A percentile compares a stretch with the other conserved stretches of the same genome.
phyloP scores from a whole-genome alignment of 1,284 basidiomycete genomes.

The Boletus putidus region DNA sequence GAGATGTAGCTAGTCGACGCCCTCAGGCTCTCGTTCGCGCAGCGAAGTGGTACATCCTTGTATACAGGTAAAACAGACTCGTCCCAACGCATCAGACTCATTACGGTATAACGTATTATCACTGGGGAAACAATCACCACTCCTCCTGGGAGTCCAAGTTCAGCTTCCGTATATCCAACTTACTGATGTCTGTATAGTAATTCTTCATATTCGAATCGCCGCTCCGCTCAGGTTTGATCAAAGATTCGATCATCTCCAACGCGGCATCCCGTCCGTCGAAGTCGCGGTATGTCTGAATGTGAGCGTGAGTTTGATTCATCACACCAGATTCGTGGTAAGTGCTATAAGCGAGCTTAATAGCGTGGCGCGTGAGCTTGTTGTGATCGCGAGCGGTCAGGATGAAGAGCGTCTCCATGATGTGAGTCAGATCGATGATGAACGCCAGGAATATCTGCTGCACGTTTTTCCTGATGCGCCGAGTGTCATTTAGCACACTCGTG shows the following conservation, averaged over 20 bases:
- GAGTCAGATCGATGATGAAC: constrained; percentile 1
- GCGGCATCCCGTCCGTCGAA: not conserved
- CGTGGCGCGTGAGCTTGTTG: constrained; percentile 1
- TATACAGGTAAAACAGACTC: not conserved
- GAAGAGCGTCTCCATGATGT: constrained; percentile 8
- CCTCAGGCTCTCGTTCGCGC: too few relatives aligned
- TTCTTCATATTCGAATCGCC: not conserved
- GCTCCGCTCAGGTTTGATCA: not conserved
- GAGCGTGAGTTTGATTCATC: not conserved
- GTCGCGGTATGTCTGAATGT: not conserved
- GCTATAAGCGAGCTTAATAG: not conserved
- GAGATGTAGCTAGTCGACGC: too few relatives aligned
- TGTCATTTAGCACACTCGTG: not conserved
- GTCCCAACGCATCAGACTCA: not conserved
- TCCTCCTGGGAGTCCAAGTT: not conserved
- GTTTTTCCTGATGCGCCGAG: not conserved
- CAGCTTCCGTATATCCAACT: not conserved
- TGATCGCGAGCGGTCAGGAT: not conserved
- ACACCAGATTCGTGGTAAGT: not conserved
- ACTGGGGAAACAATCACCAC: not conserved
- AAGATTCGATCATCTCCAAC: constrained; percentile 2
- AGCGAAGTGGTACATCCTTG: not conserved
- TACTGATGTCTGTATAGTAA: not conserved
- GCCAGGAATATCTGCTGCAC: not conserved
- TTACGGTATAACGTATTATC: not conserved